phyloP scores from a whole-genome alignment of 352 stramenopile genomes.

The Globisporangium orthogonon region DNA sequence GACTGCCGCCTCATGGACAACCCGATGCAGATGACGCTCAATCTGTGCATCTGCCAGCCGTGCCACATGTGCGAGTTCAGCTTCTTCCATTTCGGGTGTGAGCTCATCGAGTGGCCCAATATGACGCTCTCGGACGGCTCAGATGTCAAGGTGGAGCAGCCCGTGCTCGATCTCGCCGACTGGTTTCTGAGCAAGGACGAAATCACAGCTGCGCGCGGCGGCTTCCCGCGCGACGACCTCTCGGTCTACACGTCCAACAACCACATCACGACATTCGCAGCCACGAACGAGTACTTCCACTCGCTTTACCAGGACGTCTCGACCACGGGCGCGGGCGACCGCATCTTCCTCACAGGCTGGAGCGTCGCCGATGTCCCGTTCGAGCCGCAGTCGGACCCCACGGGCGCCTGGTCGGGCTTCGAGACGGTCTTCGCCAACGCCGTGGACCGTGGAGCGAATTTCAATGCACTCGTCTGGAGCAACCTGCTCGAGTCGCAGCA shows the following conservation, averaged over 20 bases:
- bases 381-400: constrained; percentile 21
- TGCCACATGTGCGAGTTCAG: constrained; percentile 35
- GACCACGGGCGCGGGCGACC: constrained; percentile 23
- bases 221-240: constrained; percentile 33
- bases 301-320: constrained; percentile 39
- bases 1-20: constrained; percentile 16
- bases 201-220: constrained; percentile 36
- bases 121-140: constrained; percentile 22
- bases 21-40: constrained; percentile 14
- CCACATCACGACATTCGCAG: constrained; percentile 32
- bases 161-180: constrained; percentile 27
- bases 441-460: constrained; percentile 26
- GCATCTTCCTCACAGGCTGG: constrained; percentile 50
- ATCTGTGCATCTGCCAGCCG: constrained; percentile 32
- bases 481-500: constrained; percentile 49
- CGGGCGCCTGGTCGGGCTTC: constrained; percentile 29
- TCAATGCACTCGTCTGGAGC: constrained; percentile 54
- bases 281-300: constrained; percentile 41
- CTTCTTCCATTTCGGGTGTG: constrained; percentile 13
- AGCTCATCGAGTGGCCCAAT: constrained; percentile 12
- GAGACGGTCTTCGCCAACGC: constrained; percentile 24
- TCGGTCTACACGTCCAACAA: constrained; percentile 39
- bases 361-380: constrained; percentile 52
- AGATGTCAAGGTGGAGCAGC: constrained; percentile 23
- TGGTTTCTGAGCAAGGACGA: constrained; percentile 65